Evolutionary conservation across 768 basidiomycete genomes (phyloP), one percentile per base, ranked within the genome.

Genomic region (Lactifluus subvellereus): DNA sequence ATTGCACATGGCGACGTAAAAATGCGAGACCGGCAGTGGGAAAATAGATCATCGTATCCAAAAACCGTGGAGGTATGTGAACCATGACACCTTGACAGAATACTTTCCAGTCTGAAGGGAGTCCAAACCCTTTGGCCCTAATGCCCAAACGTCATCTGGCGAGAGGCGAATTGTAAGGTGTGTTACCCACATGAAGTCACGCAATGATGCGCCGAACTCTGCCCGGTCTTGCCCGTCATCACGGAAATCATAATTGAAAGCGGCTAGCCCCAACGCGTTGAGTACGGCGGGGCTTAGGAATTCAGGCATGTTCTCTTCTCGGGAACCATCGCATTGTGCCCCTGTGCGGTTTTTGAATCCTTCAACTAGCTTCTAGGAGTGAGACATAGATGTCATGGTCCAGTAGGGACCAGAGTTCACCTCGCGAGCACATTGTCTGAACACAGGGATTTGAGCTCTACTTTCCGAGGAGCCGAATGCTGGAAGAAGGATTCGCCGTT

Each of bases 91-190:
- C 62, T 45, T 66, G 59, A 16, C 59, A 49, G 6, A 64, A 64
- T 9, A 64, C 62, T 20, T 64, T 65, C 64, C 60, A 64, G 50
- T 65, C 38, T 0, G 64, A 63, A 6, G 64, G 61, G 27, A 54
- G 55, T 27, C 64, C 64, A 38, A 63, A 65, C 2, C 65, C 65
- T 54, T 64, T 64, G 5, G 61, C 61, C 65, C 65, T 66, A 35
- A 40, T 20, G 14, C 14, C 14, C 38, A 48, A 10, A 40, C 5
- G 55, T 59, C 30, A 59, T 32, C 1, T 4, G 9, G n/a, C 6
- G 35, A 37, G 8, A 5, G 18, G 38, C 43, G 10, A 5, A 16
- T 35, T 18, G 38, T 8, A 48, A 5, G 20, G 3, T 4, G 33
- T 62, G 11, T n/a, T 27, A 37, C 56, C n/a, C 18, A 66, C 61